Evolutionary conservation across 805 yeast genomes (phyloP).

Genomic region (Candida arabinofermentans): DNA sequence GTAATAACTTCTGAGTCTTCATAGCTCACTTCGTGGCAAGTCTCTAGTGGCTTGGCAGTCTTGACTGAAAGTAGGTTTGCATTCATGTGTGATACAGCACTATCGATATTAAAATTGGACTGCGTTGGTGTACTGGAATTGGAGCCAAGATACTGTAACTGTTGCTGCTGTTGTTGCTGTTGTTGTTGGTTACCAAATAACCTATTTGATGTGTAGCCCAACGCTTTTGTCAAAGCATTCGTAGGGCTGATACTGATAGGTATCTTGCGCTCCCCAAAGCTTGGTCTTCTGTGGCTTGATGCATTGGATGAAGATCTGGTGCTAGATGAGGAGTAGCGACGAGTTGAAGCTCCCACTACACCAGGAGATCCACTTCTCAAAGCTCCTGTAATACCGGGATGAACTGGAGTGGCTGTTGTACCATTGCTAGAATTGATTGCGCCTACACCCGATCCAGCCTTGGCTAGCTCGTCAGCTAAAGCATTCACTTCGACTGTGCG

Average conservation of each 20-base stretch:
- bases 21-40: constrained; percentile 18
- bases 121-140: constrained; percentile 2
- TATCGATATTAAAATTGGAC: constrained; percentile 16
- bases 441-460: constrained; percentile 42
- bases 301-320: constrained; percentile 46
- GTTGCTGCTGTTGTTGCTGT: constrained; percentile 13
- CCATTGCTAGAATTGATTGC: constrained; percentile 21
- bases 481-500: constrained; percentile 94
- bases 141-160: constrained; percentile 3
- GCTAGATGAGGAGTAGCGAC: constrained; percentile 32
- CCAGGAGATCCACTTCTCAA: background rate
- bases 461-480: constrained; percentile 84
- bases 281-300: constrained; percentile 51
- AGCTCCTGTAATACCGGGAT: background rate
- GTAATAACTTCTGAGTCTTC: constrained; percentile 37
- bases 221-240: constrained; percentile 82
- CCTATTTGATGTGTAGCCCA: constrained; percentile 83
- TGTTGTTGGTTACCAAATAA: constrained; percentile 54
- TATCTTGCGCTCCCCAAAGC: constrained; percentile 57
- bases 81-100: constrained; percentile 14
- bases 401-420: background rate
- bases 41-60: constrained; percentile 24
- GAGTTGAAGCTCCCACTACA: constrained; percentile 23
- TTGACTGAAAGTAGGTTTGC: constrained; percentile 13
- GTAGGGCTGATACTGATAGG: constrained; percentile 77